phyloP scores from a whole-genome alignment of 164 flowering plant genomes.

The Akebia trifoliata region DNA sequence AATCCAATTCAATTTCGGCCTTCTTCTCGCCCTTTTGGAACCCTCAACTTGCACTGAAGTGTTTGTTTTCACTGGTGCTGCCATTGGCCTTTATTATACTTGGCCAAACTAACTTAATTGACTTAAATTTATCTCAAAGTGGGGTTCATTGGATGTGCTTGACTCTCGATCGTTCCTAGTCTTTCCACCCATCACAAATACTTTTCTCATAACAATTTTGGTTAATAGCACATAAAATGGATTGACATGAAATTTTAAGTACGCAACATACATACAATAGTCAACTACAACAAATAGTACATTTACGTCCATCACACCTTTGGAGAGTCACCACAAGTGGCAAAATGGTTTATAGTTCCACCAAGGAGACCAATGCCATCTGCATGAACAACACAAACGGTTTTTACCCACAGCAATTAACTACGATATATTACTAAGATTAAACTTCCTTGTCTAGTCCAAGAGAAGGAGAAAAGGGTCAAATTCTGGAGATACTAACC shows the following conservation, averaged over 20 bases:
- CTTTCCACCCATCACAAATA: too few species aligned
- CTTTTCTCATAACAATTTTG: neutral
- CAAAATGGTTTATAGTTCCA: constrained; percentile 76
- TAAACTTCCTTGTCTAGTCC: neutral
- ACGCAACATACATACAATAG: neutral
- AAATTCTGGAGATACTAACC: constrained; percentile 43
- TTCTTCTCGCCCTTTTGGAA: too few species aligned
- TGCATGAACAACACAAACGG: constrained; percentile 24
- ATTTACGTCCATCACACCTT: constrained; percentile 46
- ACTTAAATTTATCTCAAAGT: too few species aligned
- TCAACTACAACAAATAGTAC: neutral
- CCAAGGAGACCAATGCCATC: constrained; percentile 98
- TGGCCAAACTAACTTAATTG: too few species aligned
- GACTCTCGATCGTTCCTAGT: too few species aligned
- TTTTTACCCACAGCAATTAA: neutral
- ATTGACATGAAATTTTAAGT: neutral
- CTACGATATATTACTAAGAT: neutral
- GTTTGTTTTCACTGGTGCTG: too few species aligned
- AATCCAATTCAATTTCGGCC: too few species aligned
- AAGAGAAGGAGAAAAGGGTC: neutral
- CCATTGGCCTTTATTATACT: too few species aligned
- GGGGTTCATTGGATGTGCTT: too few species aligned
- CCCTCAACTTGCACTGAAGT: too few species aligned
- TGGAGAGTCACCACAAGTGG: constrained; percentile 58
- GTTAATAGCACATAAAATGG: neutral